A percentile compares a stretch with the other conserved stretches of the same genome.
These are phyloP conservation scores for Daldinia childiae DNA, from an alignment of 495 filamentous ascomycete genomes.

Conservation along the genomic window DNA sequence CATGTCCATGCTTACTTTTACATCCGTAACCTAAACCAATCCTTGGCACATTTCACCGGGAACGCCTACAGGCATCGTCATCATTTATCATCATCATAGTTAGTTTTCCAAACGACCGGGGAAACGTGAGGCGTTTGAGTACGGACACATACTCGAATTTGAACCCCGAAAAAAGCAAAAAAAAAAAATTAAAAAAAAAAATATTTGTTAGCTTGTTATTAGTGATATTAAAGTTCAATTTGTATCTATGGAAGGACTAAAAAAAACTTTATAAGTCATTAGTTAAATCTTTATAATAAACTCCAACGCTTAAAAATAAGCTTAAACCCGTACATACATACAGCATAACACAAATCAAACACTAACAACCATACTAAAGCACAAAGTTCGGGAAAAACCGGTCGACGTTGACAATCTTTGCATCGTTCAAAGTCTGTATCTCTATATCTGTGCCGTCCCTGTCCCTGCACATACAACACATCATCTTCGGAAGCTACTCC, in stretches of 20 bases:
- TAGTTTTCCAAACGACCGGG: too few relatives aligned
- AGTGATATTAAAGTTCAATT: too few relatives aligned
- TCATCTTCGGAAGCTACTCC: neutral
- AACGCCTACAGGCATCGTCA: neutral
- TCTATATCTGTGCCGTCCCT: neutral
- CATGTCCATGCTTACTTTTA: neutral
- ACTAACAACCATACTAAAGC: neutral
- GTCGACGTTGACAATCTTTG: neutral
- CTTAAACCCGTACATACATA: neutral
- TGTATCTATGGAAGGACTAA: too few relatives aligned
- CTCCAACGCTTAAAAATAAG: too few relatives aligned
- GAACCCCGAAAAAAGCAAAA: too few relatives aligned
- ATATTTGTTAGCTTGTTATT: too few relatives aligned
- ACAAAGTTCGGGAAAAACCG: constrained; percentile 21
- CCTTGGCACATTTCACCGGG: neutral
- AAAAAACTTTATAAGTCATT: too few relatives aligned
- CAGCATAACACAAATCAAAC: neutral
- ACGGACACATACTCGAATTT: too few relatives aligned
- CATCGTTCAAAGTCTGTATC: neutral
- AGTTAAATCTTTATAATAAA: too few relatives aligned
- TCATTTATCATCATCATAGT: neutral
- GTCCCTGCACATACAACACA: neutral
- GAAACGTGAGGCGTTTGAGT: too few relatives aligned
- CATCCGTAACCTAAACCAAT: neutral
- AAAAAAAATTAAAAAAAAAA: too few relatives aligned